Conservation (phyloP, 176 grass and related monocot genomes). For the Chrysopogon serrulatus region DNA sequence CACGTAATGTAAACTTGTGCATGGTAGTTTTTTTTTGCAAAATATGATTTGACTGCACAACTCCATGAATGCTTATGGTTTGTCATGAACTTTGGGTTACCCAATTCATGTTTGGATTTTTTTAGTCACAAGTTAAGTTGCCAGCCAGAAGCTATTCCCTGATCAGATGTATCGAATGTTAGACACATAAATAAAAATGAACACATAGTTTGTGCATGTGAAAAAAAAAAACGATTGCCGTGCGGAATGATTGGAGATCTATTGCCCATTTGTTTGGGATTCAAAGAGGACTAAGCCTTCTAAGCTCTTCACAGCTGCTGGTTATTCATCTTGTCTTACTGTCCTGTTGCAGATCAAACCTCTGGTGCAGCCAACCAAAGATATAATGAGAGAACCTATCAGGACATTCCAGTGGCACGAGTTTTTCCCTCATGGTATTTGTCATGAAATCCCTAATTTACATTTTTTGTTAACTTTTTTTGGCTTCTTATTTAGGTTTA, state of each 20-base stretch:
- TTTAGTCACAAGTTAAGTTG: neutral
- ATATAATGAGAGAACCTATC: slow-evolving; percentile 82
- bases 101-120: neutral
- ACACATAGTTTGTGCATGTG: neutral
- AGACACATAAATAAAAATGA: neutral
- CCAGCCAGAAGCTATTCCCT: neutral
- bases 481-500: slow-evolving; percentile 28
- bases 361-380: slow-evolving; percentile 88
- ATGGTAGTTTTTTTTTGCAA: neutral
- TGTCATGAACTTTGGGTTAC: neutral
- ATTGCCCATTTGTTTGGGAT: neutral
- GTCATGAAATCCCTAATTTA: slow-evolving; percentile 6
- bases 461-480: slow-evolving; percentile 24
- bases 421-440: slow-evolving; percentile 89
- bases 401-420: slow-evolving; percentile 82
- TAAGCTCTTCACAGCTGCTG: neutral
- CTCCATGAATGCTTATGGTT: neutral
- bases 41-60: neutral
- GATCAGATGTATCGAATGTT: slow-evolving; percentile 4
- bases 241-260: neutral
- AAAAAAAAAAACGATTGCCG: neutral
- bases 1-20: neutral
- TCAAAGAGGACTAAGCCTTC: neutral
- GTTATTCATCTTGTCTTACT: slow-evolving; percentile 20
- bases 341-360: slow-evolving; percentile 73